phyloP scores from a whole-genome alignment of 2,329 filamentous ascomycete species.

The Diaporthe aspalathi region DNA sequence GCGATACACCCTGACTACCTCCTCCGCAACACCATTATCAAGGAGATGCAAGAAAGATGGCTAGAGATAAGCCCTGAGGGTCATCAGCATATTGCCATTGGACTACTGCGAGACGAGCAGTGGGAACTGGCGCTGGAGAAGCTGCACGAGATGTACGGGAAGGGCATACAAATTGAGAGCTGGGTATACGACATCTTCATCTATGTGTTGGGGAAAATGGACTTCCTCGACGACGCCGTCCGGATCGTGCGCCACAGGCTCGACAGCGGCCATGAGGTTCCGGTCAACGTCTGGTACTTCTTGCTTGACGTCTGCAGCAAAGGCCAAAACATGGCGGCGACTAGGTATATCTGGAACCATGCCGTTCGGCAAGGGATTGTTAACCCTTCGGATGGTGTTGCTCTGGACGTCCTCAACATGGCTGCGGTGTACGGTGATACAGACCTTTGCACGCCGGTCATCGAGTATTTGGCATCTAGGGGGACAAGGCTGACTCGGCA shows the following conservation, averaged over 20 bases:
- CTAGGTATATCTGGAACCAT: constrained; percentile 77
- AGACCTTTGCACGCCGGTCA: constrained; percentile 75
- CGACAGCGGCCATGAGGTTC: constrained; percentile 48
- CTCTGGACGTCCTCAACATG: constrained; percentile 73
- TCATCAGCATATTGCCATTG: constrained; percentile 75
- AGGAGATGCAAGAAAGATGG: constrained; percentile 81
- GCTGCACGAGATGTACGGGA: constrained; percentile 73
- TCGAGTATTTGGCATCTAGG: constrained; percentile 72
- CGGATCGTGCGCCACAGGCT: constrained; percentile 71
- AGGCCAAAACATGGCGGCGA: constrained; percentile 71
- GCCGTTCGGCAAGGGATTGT: constrained; percentile 57
- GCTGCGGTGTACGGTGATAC: constrained; percentile 77
- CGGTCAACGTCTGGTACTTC: constrained; percentile 72
- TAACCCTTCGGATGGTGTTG: constrained; percentile 48
- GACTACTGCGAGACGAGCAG: constrained; percentile 82
- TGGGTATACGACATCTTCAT: constrained; percentile 87
- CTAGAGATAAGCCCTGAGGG: constrained; percentile 70
- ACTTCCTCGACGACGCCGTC: constrained; percentile 82
- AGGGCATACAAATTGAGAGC: constrained; percentile 64
- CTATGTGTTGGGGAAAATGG: constrained; percentile 76
- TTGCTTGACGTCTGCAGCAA: constrained; percentile 81
- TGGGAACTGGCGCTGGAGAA: constrained; percentile 82
- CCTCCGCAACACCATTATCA: constrained; percentile 76
- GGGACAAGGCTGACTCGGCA: constrained; percentile 68
- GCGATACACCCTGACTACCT: constrained; percentile 89